Conservation (phyloP, 106 monocot species). For the Vanilla planifolia region DNA sequence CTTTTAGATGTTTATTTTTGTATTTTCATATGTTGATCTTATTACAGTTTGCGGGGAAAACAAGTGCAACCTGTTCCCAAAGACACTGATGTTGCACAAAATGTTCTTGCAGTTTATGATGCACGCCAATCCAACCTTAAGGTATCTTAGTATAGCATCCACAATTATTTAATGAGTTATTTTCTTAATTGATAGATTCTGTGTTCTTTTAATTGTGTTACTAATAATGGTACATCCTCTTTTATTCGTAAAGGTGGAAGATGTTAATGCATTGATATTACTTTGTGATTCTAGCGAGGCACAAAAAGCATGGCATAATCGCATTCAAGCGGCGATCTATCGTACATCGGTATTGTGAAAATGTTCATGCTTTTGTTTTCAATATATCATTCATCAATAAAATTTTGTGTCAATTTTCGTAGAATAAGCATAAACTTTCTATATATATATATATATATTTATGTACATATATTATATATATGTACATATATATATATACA, state of each 20-base stretch:
- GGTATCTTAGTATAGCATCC: slow-evolving; percentile 26
- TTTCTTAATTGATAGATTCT: not conserved
- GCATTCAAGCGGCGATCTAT: slow-evolving; percentile 88
- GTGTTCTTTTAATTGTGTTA: too few relatives aligned
- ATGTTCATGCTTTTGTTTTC: too few relatives aligned
- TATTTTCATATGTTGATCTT: too few relatives aligned
- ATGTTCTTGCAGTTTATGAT: slow-evolving; percentile 79
- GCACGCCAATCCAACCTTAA: slow-evolving; percentile 58
- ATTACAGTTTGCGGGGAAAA: slow-evolving; percentile 86
- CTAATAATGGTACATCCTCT: not conserved
- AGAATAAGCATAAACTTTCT: too few relatives aligned
- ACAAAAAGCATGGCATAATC: slow-evolving; percentile 66
- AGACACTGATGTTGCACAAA: slow-evolving; percentile 44
- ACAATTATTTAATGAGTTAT: not conserved
- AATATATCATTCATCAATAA: too few relatives aligned
- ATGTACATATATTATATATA: too few relatives aligned
- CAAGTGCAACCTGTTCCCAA: slow-evolving; percentile 71
- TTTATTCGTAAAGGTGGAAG: slow-evolving; percentile 42
- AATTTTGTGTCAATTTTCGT: too few relatives aligned
- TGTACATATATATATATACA: too few relatives aligned
- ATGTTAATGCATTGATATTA: slow-evolving; percentile 70
- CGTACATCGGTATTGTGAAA: slow-evolving; percentile 78
- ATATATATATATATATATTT: too few relatives aligned
- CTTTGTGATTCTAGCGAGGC: slow-evolving; percentile 59
- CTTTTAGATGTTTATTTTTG: too few relatives aligned